Evolutionary conservation across 169 alveolate genomes (phyloP), one percentile per base, ranked within the genome.

Genomic region (Besnoitia besnoiti): DNA sequence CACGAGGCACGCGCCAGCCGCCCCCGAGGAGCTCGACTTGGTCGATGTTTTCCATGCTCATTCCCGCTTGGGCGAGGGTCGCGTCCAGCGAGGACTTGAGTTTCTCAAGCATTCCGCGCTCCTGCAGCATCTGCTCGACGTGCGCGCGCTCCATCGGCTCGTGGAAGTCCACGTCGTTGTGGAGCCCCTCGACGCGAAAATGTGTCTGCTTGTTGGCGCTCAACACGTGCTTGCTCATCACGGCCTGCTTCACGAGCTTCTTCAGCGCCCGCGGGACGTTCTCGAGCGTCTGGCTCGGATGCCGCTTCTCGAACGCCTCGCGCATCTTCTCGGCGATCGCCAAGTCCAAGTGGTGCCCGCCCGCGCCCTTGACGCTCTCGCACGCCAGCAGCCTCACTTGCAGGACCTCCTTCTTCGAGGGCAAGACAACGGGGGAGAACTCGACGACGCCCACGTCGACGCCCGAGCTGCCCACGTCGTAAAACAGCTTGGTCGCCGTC

Each of bases 1-100:
- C 84, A 0, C 91, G 76, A 14, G 95, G 95, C n/a, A 91, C 90
- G 0, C 95, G 46, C 94, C 94, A 90, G 39, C 90, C 94, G 27
- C 95, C 95, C 12, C 95, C 95, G 16, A 94, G 40, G 19, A 94
- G 79, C 92, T 94, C 95, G 27, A 91, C 87, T 33, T 62, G 92
- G 33, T 82, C 92, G 59, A 90, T 50, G 40, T 85, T 80, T 61
- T 46, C 44, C 30, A 82, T 24, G 30, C 40, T 55, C 77, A 85
- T 7, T 0, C 79, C 82, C 24, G 90, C 95, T 39, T 67, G 50
- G 3, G 37, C 88, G 24, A 40, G 47, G 46, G 94, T 73, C 85
- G n/a, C 80, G 33, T 89, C 55, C 37, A 85, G 67, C 14, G 85
- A 55, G 37, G 61, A 87, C 84, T 73, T 27, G 49, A 91, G 47